phyloP scores from a whole-genome alignment of 306 rosid genomes.

The Hippophae tibetana region DNA sequence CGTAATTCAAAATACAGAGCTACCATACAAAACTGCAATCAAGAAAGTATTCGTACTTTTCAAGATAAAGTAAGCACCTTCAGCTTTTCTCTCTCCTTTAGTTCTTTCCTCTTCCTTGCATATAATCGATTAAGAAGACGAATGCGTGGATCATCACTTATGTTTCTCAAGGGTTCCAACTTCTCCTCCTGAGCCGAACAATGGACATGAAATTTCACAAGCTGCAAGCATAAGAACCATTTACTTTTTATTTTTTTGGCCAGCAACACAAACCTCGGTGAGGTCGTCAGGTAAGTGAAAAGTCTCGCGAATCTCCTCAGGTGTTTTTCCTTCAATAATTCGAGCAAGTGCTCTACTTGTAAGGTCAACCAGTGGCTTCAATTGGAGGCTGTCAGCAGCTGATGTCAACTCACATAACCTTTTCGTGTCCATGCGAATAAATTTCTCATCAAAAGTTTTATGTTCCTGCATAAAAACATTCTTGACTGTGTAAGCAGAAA shows the following conservation, averaged over 20 bases:
- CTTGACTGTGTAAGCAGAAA: constrained; percentile 19
- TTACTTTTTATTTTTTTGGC: constrained; percentile 11
- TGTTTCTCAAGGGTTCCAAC: constrained; percentile 70
- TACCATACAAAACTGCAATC: constrained; percentile 25
- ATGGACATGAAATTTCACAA: constrained; percentile 19
- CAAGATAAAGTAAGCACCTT: constrained; percentile 44
- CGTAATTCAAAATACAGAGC: constrained; percentile 12
- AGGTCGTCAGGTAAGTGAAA: constrained; percentile 92
- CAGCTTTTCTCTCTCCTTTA: constrained; percentile 62
- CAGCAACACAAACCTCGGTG: constrained; percentile 56
- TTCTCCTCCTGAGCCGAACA: constrained; percentile 71
- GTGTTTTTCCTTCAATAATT: constrained; percentile 85
- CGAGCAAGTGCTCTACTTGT: constrained; percentile 91
- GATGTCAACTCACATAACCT: constrained; percentile 79
- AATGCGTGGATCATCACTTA: constrained; percentile 86
- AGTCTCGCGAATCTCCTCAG: constrained; percentile 84
- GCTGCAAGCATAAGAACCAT: constrained; percentile 6
- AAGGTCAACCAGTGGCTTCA: constrained; percentile 84
- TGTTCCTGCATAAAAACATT: constrained; percentile 49
- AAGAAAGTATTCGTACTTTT: constrained; percentile 28
- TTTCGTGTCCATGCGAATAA: constrained; percentile 67
- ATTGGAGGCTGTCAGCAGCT: constrained; percentile 84
- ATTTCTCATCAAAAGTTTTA: constrained; percentile 62
- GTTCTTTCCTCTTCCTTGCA: constrained; percentile 81
- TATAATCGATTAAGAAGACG: constrained; percentile 79